Base-by-base conservation (phyloP, 2,329 filamentous ascomycete genomes). In the Colletotrichum coccodes region DNA sequence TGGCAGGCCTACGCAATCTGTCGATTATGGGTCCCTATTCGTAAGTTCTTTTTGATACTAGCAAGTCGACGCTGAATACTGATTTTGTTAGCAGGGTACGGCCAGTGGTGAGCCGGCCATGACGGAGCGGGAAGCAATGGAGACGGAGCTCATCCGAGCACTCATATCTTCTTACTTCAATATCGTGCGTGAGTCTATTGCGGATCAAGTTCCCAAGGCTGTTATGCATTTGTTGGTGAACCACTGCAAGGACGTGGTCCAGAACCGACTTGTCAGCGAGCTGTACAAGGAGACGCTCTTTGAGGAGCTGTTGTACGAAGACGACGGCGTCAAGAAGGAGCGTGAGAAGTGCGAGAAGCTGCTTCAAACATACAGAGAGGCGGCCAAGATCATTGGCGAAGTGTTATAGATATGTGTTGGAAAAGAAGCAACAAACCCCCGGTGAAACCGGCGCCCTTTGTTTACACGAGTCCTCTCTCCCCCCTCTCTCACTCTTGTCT, bases 171-270 rank as follows among this genome's bases (percentile, higher is more conserved):
- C 95, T 1, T 99, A 99, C 85, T 99, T 99, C 86, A 97, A 97
- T 80, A 99, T 99, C 76, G 96, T 99, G 53, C 93, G 96, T 71
- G 96, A 99, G 82, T 95, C 94, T n/a, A 97, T 98, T 75, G 95
- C 95, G 50, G 96, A 99, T 79, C 95, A 98, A 82, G 96, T 99
- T 12, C 96, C 96, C 73, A 99, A 99, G 84, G 96, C 96, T 6
- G 92, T 99, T 74, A 99, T 99, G 96, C 96, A 99, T 79, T 89
- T 99, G 53, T 89, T 99, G 38, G 96, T 99, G 78, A 99, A 99
- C 82, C 94, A 98, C 84, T 97, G 94, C 83, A 98, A 98, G 81
- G 96, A 99, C 73, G 95, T 95, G 14, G 95, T 99, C 36, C 96
- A 99, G 81, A 99, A 99, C 81, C 89, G 96, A 52, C 90, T 99